These are phyloP conservation scores for Talaromyces liani DNA, from an alignment of 495 filamentous ascomycete genomes.

Conservation along the genomic window DNA sequence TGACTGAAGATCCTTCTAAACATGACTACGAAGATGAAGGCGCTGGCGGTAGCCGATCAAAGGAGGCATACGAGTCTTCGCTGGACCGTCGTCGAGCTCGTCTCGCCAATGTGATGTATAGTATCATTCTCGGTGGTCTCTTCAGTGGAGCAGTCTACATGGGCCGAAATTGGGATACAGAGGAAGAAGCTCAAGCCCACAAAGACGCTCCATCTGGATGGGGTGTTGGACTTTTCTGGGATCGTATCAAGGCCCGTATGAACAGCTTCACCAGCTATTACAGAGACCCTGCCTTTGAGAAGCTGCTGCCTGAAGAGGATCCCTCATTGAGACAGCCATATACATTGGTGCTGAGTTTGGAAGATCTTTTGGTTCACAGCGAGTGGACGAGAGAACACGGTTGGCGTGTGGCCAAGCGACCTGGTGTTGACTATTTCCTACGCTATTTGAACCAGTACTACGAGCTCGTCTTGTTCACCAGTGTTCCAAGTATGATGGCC, in stretches of 20 bases:
- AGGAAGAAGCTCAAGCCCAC: constrained; percentile 58
- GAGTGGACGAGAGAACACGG: constrained; percentile 91
- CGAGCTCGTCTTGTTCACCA: constrained; percentile 93
- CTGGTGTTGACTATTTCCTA: constrained; percentile 94
- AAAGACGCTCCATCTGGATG: constrained; percentile 65
- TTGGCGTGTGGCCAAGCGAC: constrained; percentile 92
- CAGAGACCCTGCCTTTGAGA: constrained; percentile 91
- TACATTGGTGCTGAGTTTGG: constrained; percentile 84
- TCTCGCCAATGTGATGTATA: constrained; percentile 62
- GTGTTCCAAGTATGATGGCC: constrained; percentile 67
- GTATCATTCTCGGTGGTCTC: constrained; percentile 38
- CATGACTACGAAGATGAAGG: constrained; percentile 41
- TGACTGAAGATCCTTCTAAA: constrained; percentile 50
- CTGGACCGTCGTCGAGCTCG: constrained; percentile 69
- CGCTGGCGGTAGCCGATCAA: constrained; percentile 53
- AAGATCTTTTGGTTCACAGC: constrained; percentile 89
- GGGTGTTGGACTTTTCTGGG: constrained; percentile 68
- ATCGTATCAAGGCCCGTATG: constrained; percentile 65
- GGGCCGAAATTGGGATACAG: constrained; percentile 79
- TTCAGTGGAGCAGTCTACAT: constrained; percentile 56
- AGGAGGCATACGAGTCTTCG: constrained; percentile 83
- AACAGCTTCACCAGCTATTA: constrained; percentile 78
- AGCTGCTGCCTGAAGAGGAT: constrained; percentile 84
- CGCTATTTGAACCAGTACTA: constrained; percentile 96
- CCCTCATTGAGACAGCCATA: constrained; percentile 78